A percentile compares a stretch with the other conserved stretches of the same genome.
These are phyloP conservation scores for Boletus huronensis DNA, from an alignment of 768 basidiomycete genomes.

Conservation along the genomic window DNA sequence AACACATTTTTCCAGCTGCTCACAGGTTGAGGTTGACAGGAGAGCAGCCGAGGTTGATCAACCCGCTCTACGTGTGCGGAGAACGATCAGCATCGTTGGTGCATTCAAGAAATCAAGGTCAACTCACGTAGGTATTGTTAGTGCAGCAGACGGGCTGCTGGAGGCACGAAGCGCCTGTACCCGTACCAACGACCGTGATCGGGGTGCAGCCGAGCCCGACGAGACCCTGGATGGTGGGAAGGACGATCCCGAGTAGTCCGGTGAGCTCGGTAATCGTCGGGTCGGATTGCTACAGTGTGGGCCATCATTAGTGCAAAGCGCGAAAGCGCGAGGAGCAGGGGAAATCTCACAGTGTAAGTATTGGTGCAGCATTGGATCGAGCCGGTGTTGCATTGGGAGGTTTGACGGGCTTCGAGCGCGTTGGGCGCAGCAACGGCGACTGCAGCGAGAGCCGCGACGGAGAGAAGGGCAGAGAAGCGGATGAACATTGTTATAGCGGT, in stretches of 20 bases:
- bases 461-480: slow-evolving; percentile 4
- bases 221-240: not conserved
- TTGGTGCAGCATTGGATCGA: slow-evolving; percentile 7
- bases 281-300: not conserved
- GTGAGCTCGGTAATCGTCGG: not conserved
- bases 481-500: slow-evolving; percentile 2
- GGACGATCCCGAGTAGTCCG: not conserved
- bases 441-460: slow-evolving; percentile 10
- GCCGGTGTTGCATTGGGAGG: slow-evolving; percentile 12
- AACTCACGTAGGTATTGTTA: no score
- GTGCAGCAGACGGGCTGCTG: slow-evolving; percentile 14
- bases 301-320: no score
- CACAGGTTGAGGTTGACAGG: no score
- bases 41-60: no score
- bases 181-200: not conserved
- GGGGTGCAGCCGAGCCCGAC: slow-evolving; percentile 6
- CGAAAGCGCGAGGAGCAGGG: no score
- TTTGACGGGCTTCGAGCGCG: not conserved
- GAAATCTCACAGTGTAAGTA: not conserved
- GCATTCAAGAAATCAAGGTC: no score
- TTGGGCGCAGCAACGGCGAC: slow-evolving; percentile 4
- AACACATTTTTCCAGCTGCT: no score
- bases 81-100: no score
- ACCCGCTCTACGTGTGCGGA: no score
- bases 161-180: slow-evolving; percentile 2